A percentile compares a stretch with the other conserved stretches of the same genome.
Conservation (phyloP, 345 rosid genomes). For the Brassica nigra region DNA sequence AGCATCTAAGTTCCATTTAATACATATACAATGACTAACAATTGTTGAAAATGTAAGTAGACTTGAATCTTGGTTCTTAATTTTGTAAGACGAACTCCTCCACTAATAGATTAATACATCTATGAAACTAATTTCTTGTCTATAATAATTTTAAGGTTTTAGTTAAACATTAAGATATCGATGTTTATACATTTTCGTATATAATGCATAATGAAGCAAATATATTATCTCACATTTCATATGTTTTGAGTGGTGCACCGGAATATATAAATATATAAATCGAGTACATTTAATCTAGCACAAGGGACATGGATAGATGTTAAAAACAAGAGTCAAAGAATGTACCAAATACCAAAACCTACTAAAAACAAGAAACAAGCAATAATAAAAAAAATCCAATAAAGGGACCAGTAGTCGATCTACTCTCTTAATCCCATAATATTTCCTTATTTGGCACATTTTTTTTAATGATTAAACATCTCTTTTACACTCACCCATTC, state of each 20-base stretch:
- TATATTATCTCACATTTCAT: conserved; percentile 5
- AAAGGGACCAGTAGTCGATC: conserved; percentile 10
- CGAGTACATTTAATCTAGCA: conserved; percentile 45
- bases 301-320: conserved; percentile 39
- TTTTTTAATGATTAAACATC: neutral
- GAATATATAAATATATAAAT: neutral
- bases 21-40: neutral
- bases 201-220: neutral
- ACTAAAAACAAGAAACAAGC: conserved; percentile 25
- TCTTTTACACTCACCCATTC: conserved; percentile 29
- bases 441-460: conserved; percentile 28
- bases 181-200: neutral
- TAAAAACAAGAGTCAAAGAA: conserved; percentile 37
- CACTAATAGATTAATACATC: neutral
- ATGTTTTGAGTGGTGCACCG: conserved; percentile 19
- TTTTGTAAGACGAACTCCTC: neutral
- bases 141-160: neutral
- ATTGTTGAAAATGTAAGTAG: neutral
- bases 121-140: neutral
- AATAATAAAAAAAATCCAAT: conserved; percentile 20
- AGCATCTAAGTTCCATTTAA: neutral
- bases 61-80: neutral
- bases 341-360: conserved; percentile 34
- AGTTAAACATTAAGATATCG: neutral
- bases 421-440: conserved; percentile 27